Conservation (phyloP, 495 filamentous ascomycete species). For the Cryomyces minteri region DNA sequence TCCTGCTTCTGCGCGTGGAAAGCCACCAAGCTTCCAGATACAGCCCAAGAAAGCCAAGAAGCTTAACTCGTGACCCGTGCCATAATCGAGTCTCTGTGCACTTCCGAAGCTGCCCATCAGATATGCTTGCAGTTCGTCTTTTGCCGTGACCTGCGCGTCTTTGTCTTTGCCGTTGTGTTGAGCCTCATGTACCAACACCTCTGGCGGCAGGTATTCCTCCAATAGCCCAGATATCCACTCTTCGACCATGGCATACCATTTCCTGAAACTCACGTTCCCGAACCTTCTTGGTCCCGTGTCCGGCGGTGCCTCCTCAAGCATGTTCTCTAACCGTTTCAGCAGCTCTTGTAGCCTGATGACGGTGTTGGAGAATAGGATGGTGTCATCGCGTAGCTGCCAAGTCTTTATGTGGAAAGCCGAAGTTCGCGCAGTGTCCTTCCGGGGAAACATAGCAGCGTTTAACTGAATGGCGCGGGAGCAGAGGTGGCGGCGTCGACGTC, state of each 20-base stretch:
- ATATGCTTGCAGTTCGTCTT: slow-evolving; percentile 58
- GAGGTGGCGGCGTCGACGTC: slow-evolving; percentile 2
- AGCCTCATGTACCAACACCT: slow-evolving; percentile 24
- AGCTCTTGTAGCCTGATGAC: slow-evolving; percentile 45
- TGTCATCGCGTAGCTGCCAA: slow-evolving; percentile 34
- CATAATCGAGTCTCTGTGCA: slow-evolving; percentile 77
- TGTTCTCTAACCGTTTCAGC: slow-evolving; percentile 37
- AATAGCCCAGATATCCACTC: slow-evolving; percentile 38
- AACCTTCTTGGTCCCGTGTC: slow-evolving; percentile 75
- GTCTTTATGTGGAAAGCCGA: slow-evolving; percentile 1
- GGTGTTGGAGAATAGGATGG: slow-evolving; percentile 33
- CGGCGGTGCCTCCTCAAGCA: slow-evolving; percentile 65
- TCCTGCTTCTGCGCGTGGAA: slow-evolving; percentile 30
- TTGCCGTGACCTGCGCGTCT: slow-evolving; percentile 19
- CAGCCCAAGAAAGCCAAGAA: slow-evolving; percentile 82
- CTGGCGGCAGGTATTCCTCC: slow-evolving; percentile 36
- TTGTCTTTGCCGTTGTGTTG: not conserved
- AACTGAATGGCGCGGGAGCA: slow-evolving; percentile 35
- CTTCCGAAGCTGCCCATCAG: slow-evolving; percentile 80
- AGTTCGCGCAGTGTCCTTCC: slow-evolving; percentile 18
- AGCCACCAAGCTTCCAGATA: slow-evolving; percentile 78
- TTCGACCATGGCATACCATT: slow-evolving; percentile 56
- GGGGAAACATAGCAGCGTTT: slow-evolving; percentile 71
- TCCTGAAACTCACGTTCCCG: slow-evolving; percentile 77
- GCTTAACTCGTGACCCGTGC: slow-evolving; percentile 88